Evolutionary conservation across 2,329 filamentous ascomycete genomes (phyloP).

Genomic region (Sporothrix euskadiensis): DNA sequence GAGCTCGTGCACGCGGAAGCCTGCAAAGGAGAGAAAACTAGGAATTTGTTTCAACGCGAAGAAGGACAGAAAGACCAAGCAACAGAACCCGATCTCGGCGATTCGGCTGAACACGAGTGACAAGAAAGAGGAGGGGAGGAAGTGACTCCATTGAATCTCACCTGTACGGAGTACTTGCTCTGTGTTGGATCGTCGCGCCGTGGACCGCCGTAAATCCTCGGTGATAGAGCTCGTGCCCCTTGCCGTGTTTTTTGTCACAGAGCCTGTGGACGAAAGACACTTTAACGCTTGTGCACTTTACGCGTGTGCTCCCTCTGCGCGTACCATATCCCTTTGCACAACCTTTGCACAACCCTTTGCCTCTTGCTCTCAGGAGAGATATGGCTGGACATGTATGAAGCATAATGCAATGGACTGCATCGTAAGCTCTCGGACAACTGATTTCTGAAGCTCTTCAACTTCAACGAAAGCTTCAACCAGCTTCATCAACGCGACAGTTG

Average conservation of each 20-base stretch:
- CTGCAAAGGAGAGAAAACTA: background rate
- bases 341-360: constrained; percentile 8
- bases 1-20: background rate
- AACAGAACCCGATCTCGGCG: constrained; percentile 9
- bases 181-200: constrained; percentile 13
- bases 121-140: background rate
- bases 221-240: constrained; percentile 6
- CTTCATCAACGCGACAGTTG: constrained; percentile 5
- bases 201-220: constrained; percentile 24
- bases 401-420: background rate
- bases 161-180: background rate
- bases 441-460: background rate
- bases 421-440: background rate
- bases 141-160: background rate
- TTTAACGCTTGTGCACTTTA: background rate
- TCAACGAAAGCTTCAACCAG: background rate
- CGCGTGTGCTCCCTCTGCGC: background rate
- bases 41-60: background rate
- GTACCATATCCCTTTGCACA: background rate
- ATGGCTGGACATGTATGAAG: background rate
- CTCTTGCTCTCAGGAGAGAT: background rate
- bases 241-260: background rate
- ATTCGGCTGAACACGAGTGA: background rate
- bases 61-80: background rate
- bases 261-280: background rate